A percentile compares a stretch with the other conserved stretches of the same genome.
Conservation (phyloP, 805 yeast species). For the Wickerhamiella nectarea region DNA sequence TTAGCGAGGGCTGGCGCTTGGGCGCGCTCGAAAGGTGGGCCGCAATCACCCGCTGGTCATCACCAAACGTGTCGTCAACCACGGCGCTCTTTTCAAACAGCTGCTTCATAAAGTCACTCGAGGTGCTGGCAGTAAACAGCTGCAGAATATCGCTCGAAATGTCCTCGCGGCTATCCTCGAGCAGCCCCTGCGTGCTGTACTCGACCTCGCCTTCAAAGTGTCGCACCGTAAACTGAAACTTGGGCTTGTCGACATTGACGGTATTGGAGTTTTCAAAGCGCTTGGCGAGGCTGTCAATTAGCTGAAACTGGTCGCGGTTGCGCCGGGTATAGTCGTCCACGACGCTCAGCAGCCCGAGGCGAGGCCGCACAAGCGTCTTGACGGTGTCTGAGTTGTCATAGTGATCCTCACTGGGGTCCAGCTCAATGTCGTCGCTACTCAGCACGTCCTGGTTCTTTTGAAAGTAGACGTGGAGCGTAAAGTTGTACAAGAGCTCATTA, state of each 20-base stretch:
- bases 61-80: constrained; percentile 26
- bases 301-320: constrained; percentile 24
- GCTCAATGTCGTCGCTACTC: constrained; percentile 31
- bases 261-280: constrained; percentile 24
- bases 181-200: constrained; percentile 37
- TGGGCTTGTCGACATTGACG: constrained; percentile 22
- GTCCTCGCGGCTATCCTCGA: constrained; percentile 41
- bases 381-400: constrained; percentile 45
- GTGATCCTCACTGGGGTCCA: constrained; percentile 39
- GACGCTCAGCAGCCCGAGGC: constrained; percentile 26
- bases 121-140: constrained; percentile 28
- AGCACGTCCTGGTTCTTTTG: constrained; percentile 28
- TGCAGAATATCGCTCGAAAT: constrained; percentile 30
- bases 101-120: constrained; percentile 26
- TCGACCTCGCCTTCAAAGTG: constrained; percentile 50
- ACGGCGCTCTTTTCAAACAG: constrained; percentile 28
- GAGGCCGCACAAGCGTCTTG: constrained; percentile 35
- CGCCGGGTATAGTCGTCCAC: constrained; percentile 29
- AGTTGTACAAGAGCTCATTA: constrained; percentile 30
- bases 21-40: constrained; percentile 31
- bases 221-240: constrained; percentile 36
- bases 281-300: constrained; percentile 23
- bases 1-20: constrained; percentile 28
- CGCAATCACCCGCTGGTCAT: constrained; percentile 24
- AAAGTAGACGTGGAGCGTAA: constrained; percentile 27